Evolutionary conservation across 2,329 filamentous ascomycete genomes (phyloP).

Genomic region (Aspergillus fischeri): DNA sequence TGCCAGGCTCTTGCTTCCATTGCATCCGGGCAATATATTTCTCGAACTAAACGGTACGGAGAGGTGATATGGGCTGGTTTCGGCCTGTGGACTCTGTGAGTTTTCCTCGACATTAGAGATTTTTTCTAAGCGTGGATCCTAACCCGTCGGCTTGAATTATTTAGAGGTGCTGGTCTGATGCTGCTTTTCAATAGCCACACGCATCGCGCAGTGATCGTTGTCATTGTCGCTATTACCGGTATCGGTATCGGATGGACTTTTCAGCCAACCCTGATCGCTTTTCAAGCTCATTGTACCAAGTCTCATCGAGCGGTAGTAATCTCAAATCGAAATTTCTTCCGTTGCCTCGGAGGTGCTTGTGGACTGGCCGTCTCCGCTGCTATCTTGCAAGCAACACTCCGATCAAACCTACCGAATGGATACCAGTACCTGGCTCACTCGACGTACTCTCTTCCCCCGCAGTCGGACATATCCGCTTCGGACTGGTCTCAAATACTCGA

Average conservation of each 20-base stretch:
- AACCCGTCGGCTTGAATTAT: background rate
- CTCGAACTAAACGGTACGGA: constrained; percentile 53
- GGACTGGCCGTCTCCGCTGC: constrained; percentile 57
- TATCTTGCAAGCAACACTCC: constrained; percentile 40
- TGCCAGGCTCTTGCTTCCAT: constrained; percentile 40
- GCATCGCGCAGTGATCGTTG: constrained; percentile 46
- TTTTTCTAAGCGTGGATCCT: background rate
- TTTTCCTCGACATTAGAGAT: background rate
- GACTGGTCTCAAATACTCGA: constrained; percentile 42
- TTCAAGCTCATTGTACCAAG: constrained; percentile 56
- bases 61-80: constrained; percentile 53
- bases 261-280: constrained; percentile 53
- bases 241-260: constrained; percentile 52
- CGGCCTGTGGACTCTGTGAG: constrained; percentile 45
- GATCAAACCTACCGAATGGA: constrained; percentile 37
- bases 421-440: constrained; percentile 37
- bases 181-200: constrained; percentile 47
- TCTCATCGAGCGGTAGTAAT: constrained; percentile 59
- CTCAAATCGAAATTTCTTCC: constrained; percentile 59
- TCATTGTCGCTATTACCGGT: constrained; percentile 50
- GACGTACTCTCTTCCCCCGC: constrained; percentile 35
- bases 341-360: constrained; percentile 55
- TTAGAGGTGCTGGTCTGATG: constrained; percentile 49
- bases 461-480: constrained; percentile 23
- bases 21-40: constrained; percentile 56